These are phyloP conservation scores for Pisolithus sp. DNA, from an alignment of 768 basidiomycete genomes.

Conservation along the genomic window DNA sequence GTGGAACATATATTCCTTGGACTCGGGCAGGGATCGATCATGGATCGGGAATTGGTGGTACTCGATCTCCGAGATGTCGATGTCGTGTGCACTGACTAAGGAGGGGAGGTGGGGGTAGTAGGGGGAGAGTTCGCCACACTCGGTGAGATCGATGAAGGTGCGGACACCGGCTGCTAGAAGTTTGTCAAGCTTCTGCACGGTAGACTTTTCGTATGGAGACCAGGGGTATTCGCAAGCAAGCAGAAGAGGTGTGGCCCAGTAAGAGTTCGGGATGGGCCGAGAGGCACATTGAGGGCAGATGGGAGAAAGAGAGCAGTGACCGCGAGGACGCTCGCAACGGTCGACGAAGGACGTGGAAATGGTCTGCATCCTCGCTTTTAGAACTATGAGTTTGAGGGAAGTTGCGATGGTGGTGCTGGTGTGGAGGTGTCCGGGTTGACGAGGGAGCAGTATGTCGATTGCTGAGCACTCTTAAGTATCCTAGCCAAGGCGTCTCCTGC, in stretches of 20 bases:
- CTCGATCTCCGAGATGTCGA: constrained; percentile 50
- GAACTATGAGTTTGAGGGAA: not conserved
- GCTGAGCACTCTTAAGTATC: constrained; percentile 5
- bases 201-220: constrained; percentile 45
- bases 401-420: constrained; percentile 4
- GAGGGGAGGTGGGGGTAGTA: constrained; percentile 51
- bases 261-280: constrained; percentile 76
- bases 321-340: constrained; percentile 7
- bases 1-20: constrained; percentile 48
- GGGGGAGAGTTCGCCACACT: constrained; percentile 65
- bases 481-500: not conserved
- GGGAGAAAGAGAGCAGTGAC: constrained; percentile 15
- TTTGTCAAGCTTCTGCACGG: constrained; percentile 65
- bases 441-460: not conserved
- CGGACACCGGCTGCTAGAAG: constrained; percentile 67
- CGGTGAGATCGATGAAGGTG: constrained; percentile 83
- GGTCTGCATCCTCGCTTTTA: constrained; percentile 7
- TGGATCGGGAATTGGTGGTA: constrained; percentile 78
- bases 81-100: constrained; percentile 49
- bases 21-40: constrained; percentile 62
- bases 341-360: constrained; percentile 8
- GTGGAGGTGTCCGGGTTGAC: not conserved
- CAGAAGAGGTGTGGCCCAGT: constrained; percentile 71
- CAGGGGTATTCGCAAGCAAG: constrained; percentile 82
- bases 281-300: constrained; percentile 13